A percentile compares a stretch with the other conserved stretches of the same genome.
Conservation (phyloP, 2,329 filamentous ascomycete genomes). For the Cladosporium sphaerospermum region DNA sequence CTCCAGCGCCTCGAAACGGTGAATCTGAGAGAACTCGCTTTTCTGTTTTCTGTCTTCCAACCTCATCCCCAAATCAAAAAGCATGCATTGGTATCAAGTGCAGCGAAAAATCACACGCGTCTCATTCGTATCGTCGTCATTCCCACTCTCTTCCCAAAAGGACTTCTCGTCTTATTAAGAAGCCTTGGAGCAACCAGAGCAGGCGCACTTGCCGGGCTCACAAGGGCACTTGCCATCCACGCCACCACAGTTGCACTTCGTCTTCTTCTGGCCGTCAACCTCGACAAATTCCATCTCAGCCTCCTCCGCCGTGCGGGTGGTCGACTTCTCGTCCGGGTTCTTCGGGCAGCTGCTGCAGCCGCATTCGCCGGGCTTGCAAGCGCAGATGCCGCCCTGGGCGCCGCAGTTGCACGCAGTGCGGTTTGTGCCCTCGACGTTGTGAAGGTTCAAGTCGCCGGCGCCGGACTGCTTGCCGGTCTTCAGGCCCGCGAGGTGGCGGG, state of each 20-base stretch:
- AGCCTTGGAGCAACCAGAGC: slow-evolving; percentile 41
- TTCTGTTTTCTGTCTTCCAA: not conserved
- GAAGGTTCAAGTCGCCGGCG: slow-evolving; percentile 45
- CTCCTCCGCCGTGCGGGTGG: slow-evolving; percentile 22
- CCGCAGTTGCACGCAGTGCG: slow-evolving; percentile 36
- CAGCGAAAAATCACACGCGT: not conserved
- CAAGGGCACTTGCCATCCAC: slow-evolving; percentile 42
- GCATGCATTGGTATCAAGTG: slow-evolving; percentile 10
- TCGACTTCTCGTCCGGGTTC: slow-evolving; percentile 33
- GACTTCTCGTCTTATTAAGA: slow-evolving; percentile 20
- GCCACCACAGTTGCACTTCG: slow-evolving; percentile 46
- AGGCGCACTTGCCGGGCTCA: slow-evolving; percentile 42
- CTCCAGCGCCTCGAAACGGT: not conserved
- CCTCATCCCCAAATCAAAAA: not conserved
- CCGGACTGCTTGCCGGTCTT: slow-evolving; percentile 53
- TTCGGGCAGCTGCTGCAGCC: slow-evolving; percentile 37
- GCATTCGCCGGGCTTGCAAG: slow-evolving; percentile 34
- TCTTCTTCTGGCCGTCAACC: slow-evolving; percentile 41
- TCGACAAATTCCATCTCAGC: slow-evolving; percentile 45
- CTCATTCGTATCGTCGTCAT: not conserved
- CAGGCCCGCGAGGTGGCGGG: slow-evolving; percentile 76
- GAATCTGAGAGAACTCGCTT: not conserved
- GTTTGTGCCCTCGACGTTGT: slow-evolving; percentile 30
- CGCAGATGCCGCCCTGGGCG: slow-evolving; percentile 34
- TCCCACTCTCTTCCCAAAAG: not conserved